Conservation (phyloP, 768 basidiomycete species). For the Butyriboletus loyo region DNA sequence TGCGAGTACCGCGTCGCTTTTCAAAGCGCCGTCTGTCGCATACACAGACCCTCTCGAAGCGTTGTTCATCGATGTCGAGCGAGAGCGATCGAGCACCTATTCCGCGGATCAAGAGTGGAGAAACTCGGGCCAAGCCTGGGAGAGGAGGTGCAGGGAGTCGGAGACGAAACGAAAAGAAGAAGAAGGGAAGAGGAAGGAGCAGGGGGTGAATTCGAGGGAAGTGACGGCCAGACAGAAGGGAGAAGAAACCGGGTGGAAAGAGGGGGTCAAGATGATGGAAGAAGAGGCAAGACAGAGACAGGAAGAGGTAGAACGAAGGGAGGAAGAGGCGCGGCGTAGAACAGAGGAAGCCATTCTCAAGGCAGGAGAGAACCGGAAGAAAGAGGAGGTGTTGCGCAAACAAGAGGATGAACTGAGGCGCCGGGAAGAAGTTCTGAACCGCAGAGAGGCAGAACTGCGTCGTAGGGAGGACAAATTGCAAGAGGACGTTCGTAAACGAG, state of each 20-base stretch:
- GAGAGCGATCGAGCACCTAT: conserved; percentile 27
- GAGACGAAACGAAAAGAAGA: conserved; percentile 22
- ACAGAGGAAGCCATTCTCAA: conserved; percentile 25
- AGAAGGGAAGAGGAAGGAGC: conserved; percentile 21
- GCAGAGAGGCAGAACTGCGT: conserved; percentile 30
- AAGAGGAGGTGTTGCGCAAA: conserved; percentile 24
- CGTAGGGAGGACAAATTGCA: conserved; percentile 28
- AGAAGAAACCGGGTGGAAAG: conserved; percentile 25
- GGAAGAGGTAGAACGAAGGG: conserved; percentile 27
- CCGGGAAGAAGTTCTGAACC: conserved; percentile 31
- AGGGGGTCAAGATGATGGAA: conserved; percentile 24
- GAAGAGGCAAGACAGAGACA: conserved; percentile 29
- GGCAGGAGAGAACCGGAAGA: conserved; percentile 22
- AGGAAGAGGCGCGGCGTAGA: conserved; percentile 28
- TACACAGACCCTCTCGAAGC: conserved; percentile 29
- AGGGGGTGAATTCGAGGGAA: conserved; percentile 28
- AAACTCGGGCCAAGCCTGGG: conserved; percentile 22
- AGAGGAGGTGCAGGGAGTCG: conserved; percentile 20
- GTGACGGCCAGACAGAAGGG: conserved; percentile 26
- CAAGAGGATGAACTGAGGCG: conserved; percentile 29
- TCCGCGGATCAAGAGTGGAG: conserved; percentile 28
- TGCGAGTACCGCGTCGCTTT: conserved; percentile 48
- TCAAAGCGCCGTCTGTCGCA: conserved; percentile 41
- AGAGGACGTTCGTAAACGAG: conserved; percentile 29
- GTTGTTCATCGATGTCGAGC: conserved; percentile 15